Conservation (phyloP, 1,284 basidiomycete species). For the Macrocystidia cucumis region DNA sequence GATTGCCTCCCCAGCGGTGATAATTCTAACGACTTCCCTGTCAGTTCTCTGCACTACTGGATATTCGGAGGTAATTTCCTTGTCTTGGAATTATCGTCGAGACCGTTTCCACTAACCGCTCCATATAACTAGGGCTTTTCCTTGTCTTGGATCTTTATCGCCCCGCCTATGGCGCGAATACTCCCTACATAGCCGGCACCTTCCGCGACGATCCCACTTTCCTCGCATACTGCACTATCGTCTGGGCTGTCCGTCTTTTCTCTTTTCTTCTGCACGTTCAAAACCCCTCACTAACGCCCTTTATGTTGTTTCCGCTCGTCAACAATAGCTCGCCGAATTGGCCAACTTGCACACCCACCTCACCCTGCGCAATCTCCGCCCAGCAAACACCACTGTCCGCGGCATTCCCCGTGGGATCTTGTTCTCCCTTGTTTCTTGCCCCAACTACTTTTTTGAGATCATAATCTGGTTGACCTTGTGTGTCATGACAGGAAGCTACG, state of each 20-base stretch:
- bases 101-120: no score
- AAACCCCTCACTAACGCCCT: background rate
- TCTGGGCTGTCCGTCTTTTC: conserved; percentile 66
- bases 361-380: conserved; percentile 78
- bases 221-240: conserved; percentile 55
- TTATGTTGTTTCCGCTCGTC: conserved; percentile 4
- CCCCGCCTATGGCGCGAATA: conserved; percentile 54
- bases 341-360: conserved; percentile 85
- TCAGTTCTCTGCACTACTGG: conserved; percentile 85
- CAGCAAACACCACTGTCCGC: conserved; percentile 73
- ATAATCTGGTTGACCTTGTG: conserved; percentile 73
- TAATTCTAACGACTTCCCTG: conserved; percentile 4
- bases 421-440: conserved; percentile 81
- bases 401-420: conserved; percentile 85
- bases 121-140: conserved; percentile 44
- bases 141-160: conserved; percentile 80
- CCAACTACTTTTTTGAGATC: conserved; percentile 95
- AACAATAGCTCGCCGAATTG: conserved; percentile 85
- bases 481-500: conserved; percentile 74
- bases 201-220: conserved; percentile 62
- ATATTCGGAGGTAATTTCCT: conserved; percentile 57
- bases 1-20: background rate
- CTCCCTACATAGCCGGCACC: conserved; percentile 60
- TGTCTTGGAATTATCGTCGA: no score
- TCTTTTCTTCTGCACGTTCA: conserved; percentile 3